Evolutionary conservation across 2,329 filamentous ascomycete species (phyloP).

Genomic region (Annulohypoxylon truncatum): DNA sequence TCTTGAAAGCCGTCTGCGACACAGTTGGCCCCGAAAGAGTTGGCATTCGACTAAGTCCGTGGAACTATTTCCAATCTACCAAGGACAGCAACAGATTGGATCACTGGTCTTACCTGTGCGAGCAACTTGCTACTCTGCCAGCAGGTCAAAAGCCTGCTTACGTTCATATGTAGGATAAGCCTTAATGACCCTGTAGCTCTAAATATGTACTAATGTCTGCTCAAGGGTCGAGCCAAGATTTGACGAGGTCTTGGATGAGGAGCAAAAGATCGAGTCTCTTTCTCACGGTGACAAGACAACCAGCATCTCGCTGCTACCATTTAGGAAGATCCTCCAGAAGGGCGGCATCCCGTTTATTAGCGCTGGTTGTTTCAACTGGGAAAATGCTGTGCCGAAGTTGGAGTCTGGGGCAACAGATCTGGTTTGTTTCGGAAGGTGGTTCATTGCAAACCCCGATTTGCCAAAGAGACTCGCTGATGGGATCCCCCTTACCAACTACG

Average conservation of each 20-base stretch:
- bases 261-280: constrained; percentile 56
- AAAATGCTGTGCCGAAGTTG: constrained; percentile 41
- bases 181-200: background rate
- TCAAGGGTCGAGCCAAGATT: constrained; percentile 59
- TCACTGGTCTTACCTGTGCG: constrained; percentile 54
- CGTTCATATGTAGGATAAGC: constrained; percentile 56
- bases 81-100: constrained; percentile 42
- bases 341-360: constrained; percentile 52
- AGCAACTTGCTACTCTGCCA: constrained; percentile 51
- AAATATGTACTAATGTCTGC: constrained; percentile 2
- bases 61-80: constrained; percentile 45
- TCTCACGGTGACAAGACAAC: constrained; percentile 44
- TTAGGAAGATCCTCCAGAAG: constrained; percentile 55
- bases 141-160: constrained; percentile 53
- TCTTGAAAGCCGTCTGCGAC: constrained; percentile 41
- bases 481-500: constrained; percentile 41
- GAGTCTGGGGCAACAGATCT: constrained; percentile 47
- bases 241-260: constrained; percentile 59
- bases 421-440: constrained; percentile 44
- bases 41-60: constrained; percentile 44
- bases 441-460: constrained; percentile 46
- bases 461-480: constrained; percentile 41
- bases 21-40: constrained; percentile 42
- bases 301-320: constrained; percentile 52
- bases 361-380: constrained; percentile 39